Base-by-base conservation (phyloP, 805 yeast species). In the Wickerhamomyces alni region DNA sequence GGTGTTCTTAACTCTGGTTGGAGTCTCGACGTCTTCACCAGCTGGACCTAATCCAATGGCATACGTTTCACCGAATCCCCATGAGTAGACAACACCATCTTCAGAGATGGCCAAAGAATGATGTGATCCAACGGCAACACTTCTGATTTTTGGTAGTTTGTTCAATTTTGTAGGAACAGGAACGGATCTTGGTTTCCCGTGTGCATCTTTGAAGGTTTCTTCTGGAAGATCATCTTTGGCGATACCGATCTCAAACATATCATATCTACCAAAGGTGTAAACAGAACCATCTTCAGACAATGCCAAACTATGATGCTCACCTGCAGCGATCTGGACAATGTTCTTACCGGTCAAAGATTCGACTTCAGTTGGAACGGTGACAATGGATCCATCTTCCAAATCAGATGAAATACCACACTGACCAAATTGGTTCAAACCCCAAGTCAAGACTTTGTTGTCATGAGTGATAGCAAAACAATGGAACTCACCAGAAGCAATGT, bases 11-110 rank as follows among this genome's bases (percentile, higher is more conserved):
- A 93, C 87, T 61, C 91, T 76, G 1, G 96, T 85, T 33, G 99
- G 99, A 17, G 68, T 67, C 38, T 80, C 94, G 39, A 87, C 83
- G 59, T 93, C 98, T 35, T 87, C 96, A 28, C 85, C 80, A 6
- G 70, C 68, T 16, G 88, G 89, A 8, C 99, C 99, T 43, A 88
- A 79, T 11, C 99, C 99, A 25, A 91, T 81, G 16, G 95, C 99
- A 62, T 87, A 93, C 1, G 96, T 89, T 50, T 91, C 98, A 33
- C 94, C 97, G 58, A 89, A 93, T 1, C 99, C 99, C 99, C 99
- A 93, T 2, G 97, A 77, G 66, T 79, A 93, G 2, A 80, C 85
- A 37, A 85, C 66, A 12, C 99, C 99, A 51, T 86, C 87, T 17
- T 70, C 74, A 3, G 94, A 77, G 5, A 89, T 72, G 1, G 96